Conservation (phyloP, 2,329 filamentous ascomycete genomes). For the Diaporthe aspalathi region DNA sequence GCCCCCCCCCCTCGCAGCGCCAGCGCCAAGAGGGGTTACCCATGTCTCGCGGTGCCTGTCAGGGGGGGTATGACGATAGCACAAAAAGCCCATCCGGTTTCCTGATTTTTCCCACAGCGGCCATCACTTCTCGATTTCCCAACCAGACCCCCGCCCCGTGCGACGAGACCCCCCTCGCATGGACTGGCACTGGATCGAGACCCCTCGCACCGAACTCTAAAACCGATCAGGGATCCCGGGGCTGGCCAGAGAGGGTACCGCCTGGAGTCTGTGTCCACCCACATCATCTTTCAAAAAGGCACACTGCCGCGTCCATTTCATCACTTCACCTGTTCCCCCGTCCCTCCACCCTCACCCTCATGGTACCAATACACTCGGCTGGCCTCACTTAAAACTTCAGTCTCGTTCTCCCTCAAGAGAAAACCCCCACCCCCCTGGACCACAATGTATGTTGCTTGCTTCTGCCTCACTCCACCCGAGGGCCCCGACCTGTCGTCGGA, state of each 20-base stretch:
- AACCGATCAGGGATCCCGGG: constrained; percentile 30
- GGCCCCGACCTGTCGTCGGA: neutral
- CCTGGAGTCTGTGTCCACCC: constrained; percentile 23
- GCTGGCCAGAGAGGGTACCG: constrained; percentile 15
- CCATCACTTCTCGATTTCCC: constrained; percentile 13
- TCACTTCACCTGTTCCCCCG: neutral
- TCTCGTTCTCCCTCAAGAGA: neutral
- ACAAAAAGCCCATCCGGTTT: constrained; percentile 26
- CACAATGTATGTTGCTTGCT: neutral
- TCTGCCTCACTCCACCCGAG: neutral
- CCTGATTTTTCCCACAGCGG: constrained; percentile 1
- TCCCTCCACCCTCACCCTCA: constrained; percentile 15
- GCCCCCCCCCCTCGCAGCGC: neutral
- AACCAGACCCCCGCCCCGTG: neutral
- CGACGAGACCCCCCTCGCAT: neutral
- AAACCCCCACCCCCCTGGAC: neutral
- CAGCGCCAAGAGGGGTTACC: constrained; percentile 12
- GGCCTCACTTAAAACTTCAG: neutral
- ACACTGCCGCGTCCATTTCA: constrained; percentile 24
- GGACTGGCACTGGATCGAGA: neutral
- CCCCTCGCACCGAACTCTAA: constrained; percentile 17
- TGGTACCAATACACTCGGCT: constrained; percentile 1
- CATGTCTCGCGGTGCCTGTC: constrained; percentile 3
- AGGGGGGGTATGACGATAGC: constrained; percentile 24
- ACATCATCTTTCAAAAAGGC: constrained; percentile 28